These are phyloP conservation scores for Fusarium nygamai DNA, from an alignment of 2,329 filamentous ascomycete species.

Conservation along the genomic window DNA sequence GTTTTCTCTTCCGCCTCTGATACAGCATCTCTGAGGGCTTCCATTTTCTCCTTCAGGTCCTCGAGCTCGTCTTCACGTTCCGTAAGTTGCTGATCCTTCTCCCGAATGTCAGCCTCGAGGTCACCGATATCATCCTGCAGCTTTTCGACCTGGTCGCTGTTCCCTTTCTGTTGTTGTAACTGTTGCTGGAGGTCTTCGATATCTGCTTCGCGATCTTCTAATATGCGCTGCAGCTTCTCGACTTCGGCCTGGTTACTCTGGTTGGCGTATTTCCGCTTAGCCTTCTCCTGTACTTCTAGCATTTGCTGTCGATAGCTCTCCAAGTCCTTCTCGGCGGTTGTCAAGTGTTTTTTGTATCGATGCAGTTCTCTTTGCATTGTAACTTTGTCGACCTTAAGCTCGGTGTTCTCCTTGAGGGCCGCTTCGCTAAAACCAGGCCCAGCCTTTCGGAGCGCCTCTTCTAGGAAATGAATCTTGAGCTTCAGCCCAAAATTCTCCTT, in stretches of 20 bases:
- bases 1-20: constrained; percentile 67
- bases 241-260: constrained; percentile 72
- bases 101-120: constrained; percentile 77
- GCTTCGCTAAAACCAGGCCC: constrained; percentile 91
- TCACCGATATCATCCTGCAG: constrained; percentile 80
- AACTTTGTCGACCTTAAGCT: constrained; percentile 91
- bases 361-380: constrained; percentile 89
- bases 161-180: constrained; percentile 65
- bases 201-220: constrained; percentile 69
- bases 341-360: constrained; percentile 85
- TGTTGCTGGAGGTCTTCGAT: constrained; percentile 69
- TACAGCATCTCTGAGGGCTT: constrained; percentile 67
- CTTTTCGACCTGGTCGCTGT: constrained; percentile 69
- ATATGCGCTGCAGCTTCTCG: constrained; percentile 63
- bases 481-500: constrained; percentile 99
- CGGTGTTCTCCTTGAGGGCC: constrained; percentile 92
- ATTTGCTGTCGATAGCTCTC: constrained; percentile 86
- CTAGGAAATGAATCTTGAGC: constrained; percentile 95
- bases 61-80: constrained; percentile 81
- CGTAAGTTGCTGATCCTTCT: constrained; percentile 78
- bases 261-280: constrained; percentile 79
- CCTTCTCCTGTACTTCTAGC: constrained; percentile 81
- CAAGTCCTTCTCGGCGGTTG: constrained; percentile 84
- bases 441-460: constrained; percentile 87
- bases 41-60: constrained; percentile 65